phyloP scores from a whole-genome alignment of 2,329 filamentous ascomycete genomes.

The Curvularia sp. region DNA sequence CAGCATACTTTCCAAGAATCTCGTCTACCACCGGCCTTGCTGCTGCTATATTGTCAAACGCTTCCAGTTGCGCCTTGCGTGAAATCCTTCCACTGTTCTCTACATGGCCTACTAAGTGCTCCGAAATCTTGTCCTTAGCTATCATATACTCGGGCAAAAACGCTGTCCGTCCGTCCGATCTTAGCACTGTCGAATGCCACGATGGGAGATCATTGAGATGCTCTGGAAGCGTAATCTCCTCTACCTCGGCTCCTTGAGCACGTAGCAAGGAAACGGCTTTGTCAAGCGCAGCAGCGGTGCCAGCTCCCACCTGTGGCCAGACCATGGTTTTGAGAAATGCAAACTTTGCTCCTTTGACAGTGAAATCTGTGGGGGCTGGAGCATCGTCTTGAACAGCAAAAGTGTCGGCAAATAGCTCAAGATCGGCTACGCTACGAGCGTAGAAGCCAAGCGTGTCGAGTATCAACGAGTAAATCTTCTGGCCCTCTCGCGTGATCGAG shows the following conservation, averaged over 20 bases:
- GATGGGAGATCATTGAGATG: constrained; percentile 48
- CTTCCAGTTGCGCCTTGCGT: constrained; percentile 59
- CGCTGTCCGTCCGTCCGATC: constrained; percentile 60
- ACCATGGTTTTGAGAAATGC: constrained; percentile 60
- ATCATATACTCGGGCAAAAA: constrained; percentile 64
- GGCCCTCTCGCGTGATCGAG: constrained; percentile 67
- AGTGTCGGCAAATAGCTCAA: constrained; percentile 63
- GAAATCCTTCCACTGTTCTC: constrained; percentile 57
- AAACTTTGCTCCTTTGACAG: constrained; percentile 58
- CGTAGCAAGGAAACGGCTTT: constrained; percentile 46
- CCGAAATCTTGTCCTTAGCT: constrained; percentile 58
- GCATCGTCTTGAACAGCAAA: constrained; percentile 64
- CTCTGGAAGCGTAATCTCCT: constrained; percentile 62
- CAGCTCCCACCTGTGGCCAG: constrained; percentile 55
- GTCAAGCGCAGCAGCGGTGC: constrained; percentile 47
- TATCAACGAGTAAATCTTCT: constrained; percentile 65
- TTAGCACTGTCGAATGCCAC: constrained; percentile 63
- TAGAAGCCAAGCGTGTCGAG: constrained; percentile 70
- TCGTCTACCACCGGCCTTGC: constrained; percentile 64
- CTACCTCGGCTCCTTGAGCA: constrained; percentile 61
- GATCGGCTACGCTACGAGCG: constrained; percentile 64
- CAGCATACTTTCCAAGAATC: constrained; percentile 61
- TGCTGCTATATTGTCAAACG: constrained; percentile 63
- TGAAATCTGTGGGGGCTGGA: constrained; percentile 45
- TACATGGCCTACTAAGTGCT: constrained; percentile 59